Conservation (phyloP, 495 filamentous ascomycete genomes). For the Acidomyces sp. region DNA sequence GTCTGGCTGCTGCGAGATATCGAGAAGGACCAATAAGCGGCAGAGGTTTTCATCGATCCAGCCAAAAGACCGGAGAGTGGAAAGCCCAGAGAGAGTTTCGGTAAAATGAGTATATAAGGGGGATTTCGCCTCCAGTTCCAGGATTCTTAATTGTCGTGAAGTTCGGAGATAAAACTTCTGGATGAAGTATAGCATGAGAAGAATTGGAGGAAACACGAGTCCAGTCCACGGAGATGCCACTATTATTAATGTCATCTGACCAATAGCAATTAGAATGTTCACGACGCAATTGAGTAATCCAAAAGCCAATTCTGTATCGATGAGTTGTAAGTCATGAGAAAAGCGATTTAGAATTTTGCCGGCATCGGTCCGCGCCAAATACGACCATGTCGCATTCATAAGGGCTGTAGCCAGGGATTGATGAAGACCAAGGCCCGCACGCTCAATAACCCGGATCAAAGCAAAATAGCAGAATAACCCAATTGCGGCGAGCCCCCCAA, state of each 20-base stretch:
- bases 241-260: conserved; percentile 37
- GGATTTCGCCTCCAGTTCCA: conserved; percentile 25
- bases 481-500: too few relatives aligned
- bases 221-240: conserved; percentile 37
- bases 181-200: conserved; percentile 21
- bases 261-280: conserved; percentile 30
- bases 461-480: too few relatives aligned
- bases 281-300: background rate
- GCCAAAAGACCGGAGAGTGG: conserved; percentile 45
- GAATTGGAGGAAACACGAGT: conserved; percentile 37
- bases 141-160: conserved; percentile 25
- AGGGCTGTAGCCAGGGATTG: too few relatives aligned
- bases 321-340: too few relatives aligned
- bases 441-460: too few relatives aligned
- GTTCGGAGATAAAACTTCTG: conserved; percentile 26
- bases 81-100: conserved; percentile 31
- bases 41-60: conserved; percentile 33
- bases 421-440: too few relatives aligned
- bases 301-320: too few relatives aligned
- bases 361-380: too few relatives aligned
- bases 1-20: background rate
- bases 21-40: background rate
- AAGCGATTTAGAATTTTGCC: too few relatives aligned
- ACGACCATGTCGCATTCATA: too few relatives aligned
- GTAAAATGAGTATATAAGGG: conserved; percentile 31